Base-by-base conservation (phyloP, 2,329 filamentous ascomycete species). In the Didymellaceae sp. region DNA sequence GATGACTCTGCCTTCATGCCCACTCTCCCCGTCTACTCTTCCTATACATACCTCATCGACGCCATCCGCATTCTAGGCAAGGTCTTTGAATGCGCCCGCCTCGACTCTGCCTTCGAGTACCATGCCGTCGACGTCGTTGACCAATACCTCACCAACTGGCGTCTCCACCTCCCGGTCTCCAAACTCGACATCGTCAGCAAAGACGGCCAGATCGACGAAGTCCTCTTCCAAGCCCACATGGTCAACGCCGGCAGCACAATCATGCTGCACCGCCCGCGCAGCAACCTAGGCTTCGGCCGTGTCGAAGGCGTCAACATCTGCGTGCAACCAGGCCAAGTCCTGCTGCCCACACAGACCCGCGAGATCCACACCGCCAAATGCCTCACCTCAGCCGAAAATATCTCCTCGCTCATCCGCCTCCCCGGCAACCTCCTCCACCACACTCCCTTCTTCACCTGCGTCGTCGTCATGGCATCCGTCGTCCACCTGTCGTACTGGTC, bases 141-240 rank as follows among this genome's bases (percentile, higher is more conserved):
- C 62, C 80, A 82, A 24, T 81, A 84, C 32, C 80, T 88, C 35
- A 80, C 80, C 11, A 92, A 91, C 68, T 96, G 90, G 89, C 82
- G 85, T 45, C 82, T 93, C 38, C 88, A 94, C 63, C 78, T 96
- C 0, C 91, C 92, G 0, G 78, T 81, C 13, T 80, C 80, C 11
- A 95, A 95, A 74, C 80, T 80, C 46, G 83, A 90, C 54, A 77
- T 95, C 44, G 82, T 85, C 52, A 82, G 83, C 55, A 84, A 87
- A 60, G 87, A 90, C 24, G 81, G 85, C 16, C 28, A 52, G 44
- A 79, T 92, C 9, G 92, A 97, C 68, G 90, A 96, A 74, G 88
- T 96, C 82, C 86, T 96, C 73, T 96, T 96, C 75, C 90, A 95
- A 70, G 91, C 90, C 1, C 87, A 90, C 56, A 93, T 95, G 84